A percentile compares a stretch with the other conserved stretches of the same genome.
phyloP scores from a whole-genome alignment of 148 eudicot genomes.

The Pouteria glomerata region DNA sequence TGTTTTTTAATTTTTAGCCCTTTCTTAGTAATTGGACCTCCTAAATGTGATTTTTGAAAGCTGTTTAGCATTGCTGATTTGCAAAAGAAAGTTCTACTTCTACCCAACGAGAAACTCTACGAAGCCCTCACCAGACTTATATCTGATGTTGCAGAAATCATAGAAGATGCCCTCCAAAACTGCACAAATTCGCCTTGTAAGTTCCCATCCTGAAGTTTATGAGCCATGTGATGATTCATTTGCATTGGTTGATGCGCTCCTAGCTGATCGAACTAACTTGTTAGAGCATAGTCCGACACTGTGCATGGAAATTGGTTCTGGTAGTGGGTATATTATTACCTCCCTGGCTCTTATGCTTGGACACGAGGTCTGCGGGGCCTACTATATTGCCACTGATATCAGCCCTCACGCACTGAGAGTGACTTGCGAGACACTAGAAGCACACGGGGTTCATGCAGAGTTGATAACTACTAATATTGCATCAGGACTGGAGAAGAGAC shows the following conservation, averaged over 20 bases:
- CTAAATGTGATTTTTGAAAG: neutral
- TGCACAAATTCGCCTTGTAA: constrained; percentile 72
- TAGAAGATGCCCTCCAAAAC: constrained; percentile 40
- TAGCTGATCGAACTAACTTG: constrained; percentile 69
- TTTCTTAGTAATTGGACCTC: neutral
- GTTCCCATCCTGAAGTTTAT: constrained; percentile 85
- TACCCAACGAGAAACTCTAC: neutral
- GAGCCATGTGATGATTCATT: constrained; percentile 97
- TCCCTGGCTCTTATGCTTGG: constrained; percentile 81
- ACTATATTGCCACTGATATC: constrained; percentile 80
- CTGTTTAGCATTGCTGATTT: neutral
- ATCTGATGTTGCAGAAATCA: constrained; percentile 3
- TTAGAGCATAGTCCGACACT: constrained; percentile 52
- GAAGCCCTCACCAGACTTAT: neutral
- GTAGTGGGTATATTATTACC: constrained; percentile 90
- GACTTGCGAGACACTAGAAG: constrained; percentile 59
- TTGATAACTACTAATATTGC: constrained; percentile 63
- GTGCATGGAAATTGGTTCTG: constrained; percentile 92
- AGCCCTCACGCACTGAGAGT: constrained; percentile 66
- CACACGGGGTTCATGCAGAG: constrained; percentile 85
- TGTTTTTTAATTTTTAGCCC: neutral
- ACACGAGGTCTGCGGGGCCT: constrained; percentile 27
- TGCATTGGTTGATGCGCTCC: constrained; percentile 79
- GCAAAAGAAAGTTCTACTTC: neutral
- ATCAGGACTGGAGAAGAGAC: constrained; percentile 57